phyloP scores from a whole-genome alignment of 176 grass and related monocot species.

The Saccharum officinarum region DNA sequence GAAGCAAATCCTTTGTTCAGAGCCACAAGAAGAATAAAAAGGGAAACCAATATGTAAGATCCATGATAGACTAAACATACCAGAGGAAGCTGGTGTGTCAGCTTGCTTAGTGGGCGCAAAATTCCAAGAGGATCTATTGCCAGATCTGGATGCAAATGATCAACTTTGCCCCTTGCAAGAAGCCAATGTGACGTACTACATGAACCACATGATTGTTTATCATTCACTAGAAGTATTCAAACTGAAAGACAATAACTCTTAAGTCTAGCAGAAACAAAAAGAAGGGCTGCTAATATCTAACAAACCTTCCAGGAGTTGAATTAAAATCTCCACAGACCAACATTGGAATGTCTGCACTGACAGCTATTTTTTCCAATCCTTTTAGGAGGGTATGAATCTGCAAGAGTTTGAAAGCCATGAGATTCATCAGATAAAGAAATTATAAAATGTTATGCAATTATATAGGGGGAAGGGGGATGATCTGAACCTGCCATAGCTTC shows the following conservation, averaged over 20 bases:
- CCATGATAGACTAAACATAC: constrained; percentile 40
- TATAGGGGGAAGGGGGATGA: constrained; percentile 13
- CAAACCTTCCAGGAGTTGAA: constrained; percentile 77
- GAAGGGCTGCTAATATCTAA: background rate
- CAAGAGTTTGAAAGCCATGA: constrained; percentile 15
- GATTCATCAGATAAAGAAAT: constrained; percentile 20
- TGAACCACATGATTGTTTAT: constrained; percentile 7
- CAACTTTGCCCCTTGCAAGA: constrained; percentile 83
- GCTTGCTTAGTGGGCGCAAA: constrained; percentile 71
- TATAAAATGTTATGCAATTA: background rate
- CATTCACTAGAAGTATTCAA: constrained; percentile 6
- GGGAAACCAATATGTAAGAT: background rate
- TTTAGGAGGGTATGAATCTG: constrained; percentile 91
- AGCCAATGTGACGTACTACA: constrained; percentile 77
- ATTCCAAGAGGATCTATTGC: constrained; percentile 70
- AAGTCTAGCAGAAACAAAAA: constrained; percentile 6
- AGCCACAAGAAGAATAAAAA: constrained; percentile 10
- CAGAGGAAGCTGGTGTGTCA: constrained; percentile 88
- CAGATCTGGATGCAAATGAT: constrained; percentile 81
- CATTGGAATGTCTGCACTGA: constrained; percentile 94
- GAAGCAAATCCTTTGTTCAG: constrained; percentile 28
- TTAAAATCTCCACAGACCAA: constrained; percentile 97
- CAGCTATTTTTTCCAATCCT: constrained; percentile 90
- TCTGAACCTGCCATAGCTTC: constrained; percentile 89
- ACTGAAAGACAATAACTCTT: background rate